Evolutionary conservation across 306 rosid species (phyloP), one percentile per base, ranked within the genome.

Genomic region (Carpinus fangiana): DNA sequence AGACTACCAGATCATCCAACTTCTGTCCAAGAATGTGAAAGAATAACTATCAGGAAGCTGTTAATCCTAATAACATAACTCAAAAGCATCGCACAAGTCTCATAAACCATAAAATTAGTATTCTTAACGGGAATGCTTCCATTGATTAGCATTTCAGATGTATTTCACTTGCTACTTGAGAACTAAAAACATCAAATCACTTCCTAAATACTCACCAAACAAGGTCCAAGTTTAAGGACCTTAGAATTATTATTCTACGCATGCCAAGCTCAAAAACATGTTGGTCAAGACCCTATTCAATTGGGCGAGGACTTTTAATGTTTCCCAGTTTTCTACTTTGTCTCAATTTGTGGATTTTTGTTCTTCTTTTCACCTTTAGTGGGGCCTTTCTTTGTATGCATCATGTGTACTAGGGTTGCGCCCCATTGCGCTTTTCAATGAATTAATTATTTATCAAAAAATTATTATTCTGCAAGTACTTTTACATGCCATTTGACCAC

Each of bases 1-100:
- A 85, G 85, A 73, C 69, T 61, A 5, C 78, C 82, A 69, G 82
- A 79, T 81, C 78, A 60, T 52, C 81, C 70, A 79, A 82, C 87
- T 84, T 87, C 79, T 34, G 81, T 12, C 54, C 84, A 38, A 60
- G 53, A 75, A 65, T 9, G 38, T 5, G 20, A 68, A 54, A 65
- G 6, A 64, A 52, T 73, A 75, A 64, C 62, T 73, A 57, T 87
- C 76, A 86, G 82, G 78, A 55, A 21, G 43, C n/a, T 62, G 64
- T 76, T 70, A 16, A 10, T 2, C 69, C 50, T 34, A 64, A 53
- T 21, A 62, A 46, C 77, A 73, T 21, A 52, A 73, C 50, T 13
- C 50, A 60, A 12, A 78, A 23, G 0, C 69, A 17, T 61, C 3
- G 1, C 4, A 16, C 47, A 36, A 65, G 23, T 8, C 70, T 34